phyloP scores from a whole-genome alignment of 495 filamentous ascomycete genomes.

The Tricharina praecox region DNA sequence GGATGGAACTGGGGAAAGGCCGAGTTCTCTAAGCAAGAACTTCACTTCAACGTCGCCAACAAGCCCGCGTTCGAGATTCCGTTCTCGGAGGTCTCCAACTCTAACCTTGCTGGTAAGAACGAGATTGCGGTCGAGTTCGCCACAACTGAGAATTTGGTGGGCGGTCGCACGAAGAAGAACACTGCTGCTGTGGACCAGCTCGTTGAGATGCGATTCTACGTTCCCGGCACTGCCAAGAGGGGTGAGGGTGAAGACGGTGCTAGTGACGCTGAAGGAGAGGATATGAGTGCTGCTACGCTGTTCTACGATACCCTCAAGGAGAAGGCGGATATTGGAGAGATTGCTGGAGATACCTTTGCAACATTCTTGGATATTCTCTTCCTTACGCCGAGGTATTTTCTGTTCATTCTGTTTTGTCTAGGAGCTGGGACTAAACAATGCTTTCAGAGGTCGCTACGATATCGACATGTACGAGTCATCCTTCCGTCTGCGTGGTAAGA shows the following conservation, averaged over 20 bases:
- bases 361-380: constrained; percentile 95
- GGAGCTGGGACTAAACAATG: constrained; percentile 25
- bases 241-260: constrained; percentile 68
- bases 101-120: constrained; percentile 92
- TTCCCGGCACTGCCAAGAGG: constrained; percentile 75
- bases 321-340: constrained; percentile 97
- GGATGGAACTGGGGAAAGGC: constrained; percentile 99
- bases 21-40: constrained; percentile 87
- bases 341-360: constrained; percentile 90
- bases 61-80: constrained; percentile 94
- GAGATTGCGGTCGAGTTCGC: constrained; percentile 94
- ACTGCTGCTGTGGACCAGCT: constrained; percentile 78
- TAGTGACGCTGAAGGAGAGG: constrained; percentile 49
- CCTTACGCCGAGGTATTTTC: constrained; percentile 73
- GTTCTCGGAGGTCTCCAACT: constrained; percentile 94
- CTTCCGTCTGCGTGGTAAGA: constrained; percentile 94
- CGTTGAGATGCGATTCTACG: constrained; percentile 97
- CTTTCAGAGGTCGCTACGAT: constrained; percentile 82
- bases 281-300: constrained; percentile 81
- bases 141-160: constrained; percentile 63
- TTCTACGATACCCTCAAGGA: constrained; percentile 97
- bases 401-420: neutral
- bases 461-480: constrained; percentile 99
- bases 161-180: constrained; percentile 90
- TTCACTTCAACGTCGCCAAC: constrained; percentile 92